Conservation (phyloP, 2,329 filamentous ascomycete genomes). For the Fonsecaea monophora region DNA sequence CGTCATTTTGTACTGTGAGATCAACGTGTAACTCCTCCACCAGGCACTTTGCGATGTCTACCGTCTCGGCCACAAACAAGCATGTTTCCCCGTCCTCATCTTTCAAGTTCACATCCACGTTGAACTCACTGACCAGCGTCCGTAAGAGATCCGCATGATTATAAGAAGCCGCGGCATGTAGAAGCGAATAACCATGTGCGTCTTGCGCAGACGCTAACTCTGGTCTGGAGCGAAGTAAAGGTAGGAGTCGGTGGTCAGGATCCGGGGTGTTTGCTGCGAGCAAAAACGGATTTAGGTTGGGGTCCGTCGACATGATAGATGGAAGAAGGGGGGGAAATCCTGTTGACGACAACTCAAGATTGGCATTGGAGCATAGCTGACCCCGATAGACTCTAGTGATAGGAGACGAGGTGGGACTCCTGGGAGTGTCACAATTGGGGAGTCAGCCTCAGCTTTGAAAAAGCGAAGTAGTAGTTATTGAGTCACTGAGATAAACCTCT, state of each 20-base stretch:
- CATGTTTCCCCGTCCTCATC: slow-evolving; percentile 95
- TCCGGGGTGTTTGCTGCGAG: slow-evolving; percentile 76
- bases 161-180: slow-evolving; percentile 94
- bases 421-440: neutral
- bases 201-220: slow-evolving; percentile 81
- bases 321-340: neutral
- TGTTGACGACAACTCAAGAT: neutral
- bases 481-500: neutral
- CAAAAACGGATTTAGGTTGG: slow-evolving; percentile 66
- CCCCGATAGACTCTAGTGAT: neutral
- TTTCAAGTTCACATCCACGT: slow-evolving; percentile 77
- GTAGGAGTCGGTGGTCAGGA: slow-evolving; percentile 69
- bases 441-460: neutral
- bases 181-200: slow-evolving; percentile 88
- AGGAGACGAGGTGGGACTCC: neutral
- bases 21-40: slow-evolving; percentile 83
- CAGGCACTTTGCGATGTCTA: slow-evolving; percentile 77
- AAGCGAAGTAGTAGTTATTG: slow-evolving; percentile 1
- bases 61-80: slow-evolving; percentile 87
- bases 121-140: slow-evolving; percentile 74
- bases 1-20: slow-evolving; percentile 67
- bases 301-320: slow-evolving; percentile 25
- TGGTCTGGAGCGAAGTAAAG: slow-evolving; percentile 75
- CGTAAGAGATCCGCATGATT: slow-evolving; percentile 82
- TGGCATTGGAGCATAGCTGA: neutral